phyloP scores from a whole-genome alignment of 331 rosid genomes.

The Stylosanthes scabra region DNA sequence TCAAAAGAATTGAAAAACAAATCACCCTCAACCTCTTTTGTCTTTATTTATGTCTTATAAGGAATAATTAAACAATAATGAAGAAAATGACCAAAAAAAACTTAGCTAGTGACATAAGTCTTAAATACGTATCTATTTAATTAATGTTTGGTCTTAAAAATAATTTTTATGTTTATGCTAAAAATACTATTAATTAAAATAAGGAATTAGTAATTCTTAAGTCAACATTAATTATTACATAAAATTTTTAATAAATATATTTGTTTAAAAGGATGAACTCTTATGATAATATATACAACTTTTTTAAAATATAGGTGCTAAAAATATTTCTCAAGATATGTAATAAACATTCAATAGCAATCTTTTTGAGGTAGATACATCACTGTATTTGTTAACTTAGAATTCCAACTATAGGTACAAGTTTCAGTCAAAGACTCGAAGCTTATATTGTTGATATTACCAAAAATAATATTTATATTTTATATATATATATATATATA shows the following conservation, averaged over 20 bases:
- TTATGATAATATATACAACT: not conserved
- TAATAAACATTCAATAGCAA: not conserved
- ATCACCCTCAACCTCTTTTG: not conserved
- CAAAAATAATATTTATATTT: no score
- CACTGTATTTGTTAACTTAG: not conserved
- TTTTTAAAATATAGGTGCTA: not conserved
- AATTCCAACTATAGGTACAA: not conserved
- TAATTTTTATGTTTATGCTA: no score
- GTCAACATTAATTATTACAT: not conserved
- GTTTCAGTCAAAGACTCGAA: not conserved
- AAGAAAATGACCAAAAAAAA: not conserved
- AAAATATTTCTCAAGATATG: not conserved
- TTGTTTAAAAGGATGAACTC: not conserved
- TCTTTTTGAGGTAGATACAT: not conserved
- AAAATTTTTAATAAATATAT: not conserved
- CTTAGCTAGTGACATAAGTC: no score
- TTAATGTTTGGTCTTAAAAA: no score
- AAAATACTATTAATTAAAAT: not conserved
- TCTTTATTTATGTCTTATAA: no score
- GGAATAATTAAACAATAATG: not conserved
- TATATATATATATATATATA: no score
- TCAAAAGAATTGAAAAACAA: not conserved
- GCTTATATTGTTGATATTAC: not conserved
- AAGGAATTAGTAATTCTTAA: not conserved
- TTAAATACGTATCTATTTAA: no score